These are phyloP conservation scores for Naganishia kalamii DNA, from an alignment of 768 basidiomycete species.

Conservation along the genomic window DNA sequence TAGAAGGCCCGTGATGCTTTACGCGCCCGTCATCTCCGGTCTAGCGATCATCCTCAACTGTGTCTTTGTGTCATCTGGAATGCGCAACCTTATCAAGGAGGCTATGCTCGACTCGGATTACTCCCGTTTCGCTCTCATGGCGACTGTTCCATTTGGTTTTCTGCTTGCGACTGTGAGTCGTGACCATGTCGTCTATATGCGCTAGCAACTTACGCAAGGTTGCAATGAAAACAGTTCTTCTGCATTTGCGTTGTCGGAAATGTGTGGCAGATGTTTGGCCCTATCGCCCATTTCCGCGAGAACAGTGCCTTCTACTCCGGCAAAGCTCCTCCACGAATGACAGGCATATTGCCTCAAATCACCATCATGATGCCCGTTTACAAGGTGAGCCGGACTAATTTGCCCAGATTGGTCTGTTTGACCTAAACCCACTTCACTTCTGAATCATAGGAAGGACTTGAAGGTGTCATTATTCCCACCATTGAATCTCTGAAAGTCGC, in stretches of 20 bases:
- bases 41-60: constrained; percentile 36
- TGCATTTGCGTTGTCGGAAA: constrained; percentile 38
- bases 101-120: constrained; percentile 62
- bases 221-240: constrained; percentile 48
- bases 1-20: constrained; percentile 35
- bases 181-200: constrained; percentile 39
- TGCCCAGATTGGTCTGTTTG: not conserved
- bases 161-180: constrained; percentile 22
- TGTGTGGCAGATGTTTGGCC: constrained; percentile 45
- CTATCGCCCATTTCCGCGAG: constrained; percentile 43
- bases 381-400: constrained; percentile 47
- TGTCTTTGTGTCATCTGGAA: constrained; percentile 31
- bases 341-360: constrained; percentile 36
- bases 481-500: constrained; percentile 74
- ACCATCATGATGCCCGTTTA: constrained; percentile 76
- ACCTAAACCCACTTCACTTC: not conserved
- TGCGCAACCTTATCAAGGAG: constrained; percentile 56
- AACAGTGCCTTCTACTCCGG: constrained; percentile 45
- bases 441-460: constrained; percentile 44
- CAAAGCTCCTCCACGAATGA: constrained; percentile 32
- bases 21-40: constrained; percentile 39
- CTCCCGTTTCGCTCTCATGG: constrained; percentile 61
- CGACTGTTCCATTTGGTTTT: constrained; percentile 56
- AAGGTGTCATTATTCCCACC: constrained; percentile 52
- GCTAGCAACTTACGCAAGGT: constrained; percentile 53